These are phyloP conservation scores for Paraphaeosphaeria sporulosa DNA, from an alignment of 2,329 filamentous ascomycete species.

Conservation along the genomic window DNA sequence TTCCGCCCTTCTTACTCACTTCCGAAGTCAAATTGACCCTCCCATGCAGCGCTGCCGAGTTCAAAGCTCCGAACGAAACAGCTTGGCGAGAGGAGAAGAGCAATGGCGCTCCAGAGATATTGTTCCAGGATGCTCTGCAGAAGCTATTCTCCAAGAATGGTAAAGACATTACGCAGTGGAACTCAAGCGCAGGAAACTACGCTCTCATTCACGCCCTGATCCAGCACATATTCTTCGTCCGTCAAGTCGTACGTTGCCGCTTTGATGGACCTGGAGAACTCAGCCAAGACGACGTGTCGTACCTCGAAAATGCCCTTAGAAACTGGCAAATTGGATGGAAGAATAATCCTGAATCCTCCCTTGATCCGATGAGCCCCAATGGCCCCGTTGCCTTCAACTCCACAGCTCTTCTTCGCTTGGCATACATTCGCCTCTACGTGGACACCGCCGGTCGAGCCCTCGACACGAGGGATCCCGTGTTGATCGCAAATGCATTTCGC, in stretches of 20 bases:
- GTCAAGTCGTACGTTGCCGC: slow-evolving; percentile 56
- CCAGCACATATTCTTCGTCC: slow-evolving; percentile 75
- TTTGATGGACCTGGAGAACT: slow-evolving; percentile 43
- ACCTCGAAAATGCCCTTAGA: slow-evolving; percentile 53
- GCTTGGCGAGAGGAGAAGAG: slow-evolving; percentile 56
- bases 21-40: slow-evolving; percentile 62
- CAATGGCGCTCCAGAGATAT: slow-evolving; percentile 30
- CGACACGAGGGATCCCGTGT: slow-evolving; percentile 68
- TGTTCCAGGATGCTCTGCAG: slow-evolving; percentile 44
- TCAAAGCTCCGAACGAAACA: slow-evolving; percentile 60
- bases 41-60: slow-evolving; percentile 62
- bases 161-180: slow-evolving; percentile 40
- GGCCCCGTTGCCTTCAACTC: slow-evolving; percentile 73
- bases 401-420: slow-evolving; percentile 66
- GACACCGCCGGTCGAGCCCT: slow-evolving; percentile 70
- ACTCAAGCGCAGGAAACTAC: slow-evolving; percentile 65
- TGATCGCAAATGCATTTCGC: slow-evolving; percentile 68
- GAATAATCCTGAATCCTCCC: slow-evolving; percentile 50
- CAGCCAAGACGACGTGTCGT: slow-evolving; percentile 50
- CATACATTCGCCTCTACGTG: slow-evolving; percentile 71
- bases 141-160: slow-evolving; percentile 44
- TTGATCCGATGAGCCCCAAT: slow-evolving; percentile 61
- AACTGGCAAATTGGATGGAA: slow-evolving; percentile 54
- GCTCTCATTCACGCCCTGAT: slow-evolving; percentile 75
- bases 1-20: slow-evolving; percentile 65